phyloP scores from a whole-genome alignment of 768 basidiomycete species.

The Lenzites betulinus region DNA sequence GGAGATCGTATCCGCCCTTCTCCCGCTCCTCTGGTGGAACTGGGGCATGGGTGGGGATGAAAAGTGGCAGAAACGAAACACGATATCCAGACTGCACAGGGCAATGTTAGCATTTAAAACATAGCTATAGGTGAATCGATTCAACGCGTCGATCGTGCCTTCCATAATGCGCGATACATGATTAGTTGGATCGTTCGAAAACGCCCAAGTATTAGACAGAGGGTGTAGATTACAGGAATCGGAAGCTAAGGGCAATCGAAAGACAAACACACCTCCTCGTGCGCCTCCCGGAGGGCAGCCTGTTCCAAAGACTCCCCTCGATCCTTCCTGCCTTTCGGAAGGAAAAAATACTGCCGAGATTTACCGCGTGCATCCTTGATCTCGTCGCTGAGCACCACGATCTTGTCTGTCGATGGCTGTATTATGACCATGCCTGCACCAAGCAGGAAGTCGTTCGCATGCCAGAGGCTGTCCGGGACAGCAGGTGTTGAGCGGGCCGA shows the following conservation, averaged over 20 bases:
- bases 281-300: slow-evolving; percentile 62
- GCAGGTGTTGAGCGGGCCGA: slow-evolving; percentile 44
- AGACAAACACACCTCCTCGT: slow-evolving; percentile 55
- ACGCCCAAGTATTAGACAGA: not conserved
- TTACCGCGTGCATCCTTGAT: slow-evolving; percentile 13
- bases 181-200: no score
- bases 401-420: slow-evolving; percentile 54
- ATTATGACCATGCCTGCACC: slow-evolving; percentile 67
- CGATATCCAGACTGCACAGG: slow-evolving; percentile 52
- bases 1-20: not conserved
- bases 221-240: not conserved
- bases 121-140: not conserved
- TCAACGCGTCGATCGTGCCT: not conserved
- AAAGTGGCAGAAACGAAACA: slow-evolving; percentile 48
- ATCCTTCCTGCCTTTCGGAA: slow-evolving; percentile 69
- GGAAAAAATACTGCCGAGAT: slow-evolving; percentile 43
- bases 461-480: slow-evolving; percentile 49
- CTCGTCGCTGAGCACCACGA: slow-evolving; percentile 53
- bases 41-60: slow-evolving; percentile 45
- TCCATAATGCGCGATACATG: no score
- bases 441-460: slow-evolving; percentile 53
- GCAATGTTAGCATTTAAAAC: not conserved
- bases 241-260: not conserved
- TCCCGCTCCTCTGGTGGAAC: slow-evolving; percentile 31
- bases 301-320: slow-evolving; percentile 61